phyloP scores from a whole-genome alignment of 345 rosid species.

The Iberis pinnata region DNA sequence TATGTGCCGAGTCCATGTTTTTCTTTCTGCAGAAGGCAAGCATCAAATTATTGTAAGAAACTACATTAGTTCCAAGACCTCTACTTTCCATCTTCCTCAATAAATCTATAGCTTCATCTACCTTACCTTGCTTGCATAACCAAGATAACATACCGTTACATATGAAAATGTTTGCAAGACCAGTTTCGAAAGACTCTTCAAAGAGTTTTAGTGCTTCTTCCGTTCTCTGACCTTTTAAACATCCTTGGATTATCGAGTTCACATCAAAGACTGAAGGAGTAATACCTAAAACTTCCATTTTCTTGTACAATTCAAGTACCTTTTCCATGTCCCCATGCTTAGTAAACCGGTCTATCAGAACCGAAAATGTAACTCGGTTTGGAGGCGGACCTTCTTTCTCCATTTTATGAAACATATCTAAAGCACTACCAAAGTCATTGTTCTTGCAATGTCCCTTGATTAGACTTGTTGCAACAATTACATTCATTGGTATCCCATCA shows the following conservation, averaged over 20 bases:
- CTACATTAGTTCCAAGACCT: slow-evolving; percentile 37
- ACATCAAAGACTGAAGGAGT: slow-evolving; percentile 41
- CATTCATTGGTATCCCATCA: slow-evolving; percentile 47
- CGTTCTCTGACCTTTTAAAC: slow-evolving; percentile 33
- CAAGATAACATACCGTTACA: slow-evolving; percentile 49
- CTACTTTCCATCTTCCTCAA: slow-evolving; percentile 53
- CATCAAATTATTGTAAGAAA: slow-evolving; percentile 62
- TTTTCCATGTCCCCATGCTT: slow-evolving; percentile 46
- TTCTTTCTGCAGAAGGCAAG: slow-evolving; percentile 44
- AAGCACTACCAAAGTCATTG: slow-evolving; percentile 44
- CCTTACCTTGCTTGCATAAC: slow-evolving; percentile 46
- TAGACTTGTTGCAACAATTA: slow-evolving; percentile 58
- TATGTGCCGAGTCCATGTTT: slow-evolving; percentile 42
- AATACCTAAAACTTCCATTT: slow-evolving; percentile 52
- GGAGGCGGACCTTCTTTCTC: slow-evolving; percentile 54
- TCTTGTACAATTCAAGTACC: slow-evolving; percentile 48
- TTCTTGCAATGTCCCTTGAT: slow-evolving; percentile 54
- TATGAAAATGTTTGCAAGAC: slow-evolving; percentile 46
- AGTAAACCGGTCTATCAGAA: slow-evolving; percentile 62
- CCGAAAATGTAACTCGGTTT: slow-evolving; percentile 47
- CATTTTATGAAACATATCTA: slow-evolving; percentile 49
- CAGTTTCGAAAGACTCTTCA: slow-evolving; percentile 50
- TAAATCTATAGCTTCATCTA: slow-evolving; percentile 45
- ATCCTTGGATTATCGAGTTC: slow-evolving; percentile 49
- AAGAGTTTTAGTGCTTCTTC: slow-evolving; percentile 46